Base-by-base conservation (phyloP, 352 stramenopile genomes). In the Nothophytophthora sp. region DNA sequence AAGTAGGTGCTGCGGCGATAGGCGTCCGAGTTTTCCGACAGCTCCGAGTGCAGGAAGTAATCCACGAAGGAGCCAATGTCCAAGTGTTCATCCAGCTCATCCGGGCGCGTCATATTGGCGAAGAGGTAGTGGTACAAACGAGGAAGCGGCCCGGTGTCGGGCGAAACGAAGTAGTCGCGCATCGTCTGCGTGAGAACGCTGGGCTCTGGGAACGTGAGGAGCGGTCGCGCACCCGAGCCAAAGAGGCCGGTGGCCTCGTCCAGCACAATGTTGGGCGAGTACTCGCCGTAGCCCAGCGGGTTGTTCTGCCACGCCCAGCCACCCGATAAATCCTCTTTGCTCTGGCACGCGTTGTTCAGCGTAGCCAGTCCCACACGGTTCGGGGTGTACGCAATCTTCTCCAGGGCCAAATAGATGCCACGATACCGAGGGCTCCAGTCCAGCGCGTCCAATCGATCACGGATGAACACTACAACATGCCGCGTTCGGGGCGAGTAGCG, bases 251-350 rank as follows among this genome's bases (percentile, higher is more conserved):
- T 67, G 32, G 84, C 80, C 67, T 80, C 67, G 49, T 88, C 77
- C 19, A 67, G 33, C 25, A 88, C 39, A 20, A 90, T 46, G 47
- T 90, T 90, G 0, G 79, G 76, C 45, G 76, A 78, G 44, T 83
- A 78, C 24, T 73, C 52, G 32, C 72, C 70, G 38, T 78, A 82
- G 5, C 27, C 32, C 11, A 81, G 54, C n/a, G 77, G 77, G 35
- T 86, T 74, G 36, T 76, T 83, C 45, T 84, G 72, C 77, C 77
- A 88, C 8, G 74, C 77, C 77, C 77, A 88, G 25, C 77, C 77
- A 38, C 77, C 77, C 10, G 60, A 81, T 1, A 86, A 30, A 8
- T 81, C 67, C 27, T 79, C 54, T 1, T 68, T 44, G 2, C 52
- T 55, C 23, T 60, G 36, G 22, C 72, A 83, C 15, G 52, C 43